Evolutionary conservation across 164 flowering plant genomes (phyloP).

Genomic region (Vitis rupestris): DNA sequence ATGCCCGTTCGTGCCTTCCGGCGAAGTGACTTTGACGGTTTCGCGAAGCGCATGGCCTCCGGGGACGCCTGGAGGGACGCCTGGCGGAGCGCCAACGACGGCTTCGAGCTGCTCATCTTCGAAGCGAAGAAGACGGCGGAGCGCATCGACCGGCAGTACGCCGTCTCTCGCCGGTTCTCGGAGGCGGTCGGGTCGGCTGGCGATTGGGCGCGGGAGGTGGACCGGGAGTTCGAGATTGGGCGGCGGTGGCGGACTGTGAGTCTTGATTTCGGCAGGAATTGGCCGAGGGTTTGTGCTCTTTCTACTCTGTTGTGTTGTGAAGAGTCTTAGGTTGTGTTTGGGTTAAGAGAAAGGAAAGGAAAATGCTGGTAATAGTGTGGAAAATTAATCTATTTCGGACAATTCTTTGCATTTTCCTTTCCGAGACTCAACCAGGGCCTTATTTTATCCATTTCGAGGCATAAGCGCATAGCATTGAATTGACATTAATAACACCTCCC

Average conservation of each 20-base stretch:
- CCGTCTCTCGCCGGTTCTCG: slow-evolving; percentile 52
- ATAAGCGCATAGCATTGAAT: no score
- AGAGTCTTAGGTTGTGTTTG: not conserved
- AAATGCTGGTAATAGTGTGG: no score
- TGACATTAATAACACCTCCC: no score
- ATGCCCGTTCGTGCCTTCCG: slow-evolving; percentile 44
- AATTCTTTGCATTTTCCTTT: no score
- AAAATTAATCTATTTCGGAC: no score
- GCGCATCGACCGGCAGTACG: slow-evolving; percentile 70
- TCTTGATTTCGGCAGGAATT: slow-evolving; percentile 65
- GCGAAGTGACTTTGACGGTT: slow-evolving; percentile 69
- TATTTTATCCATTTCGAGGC: no score
- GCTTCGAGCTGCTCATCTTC: slow-evolving; percentile 69
- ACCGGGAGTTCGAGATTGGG: slow-evolving; percentile 63
- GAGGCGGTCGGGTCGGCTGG: slow-evolving; percentile 46
- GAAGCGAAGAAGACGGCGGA: slow-evolving; percentile 81
- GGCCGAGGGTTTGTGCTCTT: slow-evolving; percentile 68
- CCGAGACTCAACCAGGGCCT: no score
- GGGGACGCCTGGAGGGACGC: slow-evolving; percentile 67
- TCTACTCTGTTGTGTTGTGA: not conserved
- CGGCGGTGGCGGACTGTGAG: slow-evolving; percentile 55
- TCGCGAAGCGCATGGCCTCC: slow-evolving; percentile 54
- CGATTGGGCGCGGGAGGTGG: slow-evolving; percentile 61
- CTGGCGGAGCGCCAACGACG: slow-evolving; percentile 78
- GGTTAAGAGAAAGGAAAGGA: no score